These are phyloP conservation scores for Tylopilus cervinicoccineus DNA, from an alignment of 768 basidiomycete genomes.

Conservation along the genomic window DNA sequence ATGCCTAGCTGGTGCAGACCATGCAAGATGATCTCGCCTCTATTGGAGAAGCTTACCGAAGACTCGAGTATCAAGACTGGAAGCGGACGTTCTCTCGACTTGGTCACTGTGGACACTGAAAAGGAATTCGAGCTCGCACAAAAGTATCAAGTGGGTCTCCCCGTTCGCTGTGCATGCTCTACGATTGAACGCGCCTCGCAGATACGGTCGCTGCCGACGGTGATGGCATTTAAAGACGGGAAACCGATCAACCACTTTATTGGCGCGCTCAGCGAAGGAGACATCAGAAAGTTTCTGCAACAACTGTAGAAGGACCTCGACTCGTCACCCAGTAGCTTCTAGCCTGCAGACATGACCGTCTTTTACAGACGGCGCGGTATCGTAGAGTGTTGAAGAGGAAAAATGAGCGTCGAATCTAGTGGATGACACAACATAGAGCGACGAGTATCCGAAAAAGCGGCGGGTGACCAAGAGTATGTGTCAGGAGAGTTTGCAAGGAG, in stretches of 20 bases:
- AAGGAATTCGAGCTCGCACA: conserved; percentile 47
- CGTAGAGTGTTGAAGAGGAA: conserved; percentile 5
- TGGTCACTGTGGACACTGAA: conserved; percentile 68
- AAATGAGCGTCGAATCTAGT: conserved; percentile 3
- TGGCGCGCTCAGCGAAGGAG: conserved; percentile 48
- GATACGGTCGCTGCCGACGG: conserved; percentile 77
- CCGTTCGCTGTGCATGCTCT: neutral
- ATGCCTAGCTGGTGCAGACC: conserved; percentile 70
- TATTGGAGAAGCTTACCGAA: conserved; percentile 55
- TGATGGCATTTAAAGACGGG: conserved; percentile 71
- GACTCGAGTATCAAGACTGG: conserved; percentile 44
- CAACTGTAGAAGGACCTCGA: conserved; percentile 24
- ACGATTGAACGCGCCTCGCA: conserved; percentile 24
- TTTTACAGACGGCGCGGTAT: conserved; percentile 6
- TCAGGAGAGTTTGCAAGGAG: neutral
- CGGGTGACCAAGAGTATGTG: neutral
- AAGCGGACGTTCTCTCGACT: conserved; percentile 57
- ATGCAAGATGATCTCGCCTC: conserved; percentile 68
- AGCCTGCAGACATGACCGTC: neutral
- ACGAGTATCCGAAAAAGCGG: conserved; percentile 8
- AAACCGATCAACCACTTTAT: conserved; percentile 55
- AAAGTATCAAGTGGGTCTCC: conserved; percentile 40
- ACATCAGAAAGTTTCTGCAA: conserved; percentile 44
- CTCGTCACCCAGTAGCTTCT: neutral
- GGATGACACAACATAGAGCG: conserved; percentile 9